Base-by-base conservation (phyloP, 2,329 filamentous ascomycete genomes). In the Tolypocladium tundrense region DNA sequence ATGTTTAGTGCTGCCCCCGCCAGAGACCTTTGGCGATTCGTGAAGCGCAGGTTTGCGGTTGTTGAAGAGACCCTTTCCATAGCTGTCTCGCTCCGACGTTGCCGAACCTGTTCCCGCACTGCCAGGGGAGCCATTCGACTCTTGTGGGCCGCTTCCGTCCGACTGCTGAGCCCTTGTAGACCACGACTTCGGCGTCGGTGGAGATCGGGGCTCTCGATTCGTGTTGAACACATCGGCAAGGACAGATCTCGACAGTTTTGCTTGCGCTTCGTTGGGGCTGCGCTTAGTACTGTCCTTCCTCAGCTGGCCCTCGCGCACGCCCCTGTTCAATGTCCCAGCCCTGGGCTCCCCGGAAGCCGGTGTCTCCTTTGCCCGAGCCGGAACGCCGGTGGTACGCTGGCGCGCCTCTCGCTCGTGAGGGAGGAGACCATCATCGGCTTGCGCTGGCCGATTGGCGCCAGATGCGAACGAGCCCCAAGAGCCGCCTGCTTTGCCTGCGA, bases 341-440 rank as follows among this genome's bases (percentile, higher is more conserved):
- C 52, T 42, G 11, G 39, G 6, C 11, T 19, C 19, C 21, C 7
- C 50, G 19, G 16, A n/a, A 24, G 40, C 24, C 31, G 41, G 31
- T 11, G 33, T 41, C 21, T 33, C 42, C 24, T 50, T 51, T 13
- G 41, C 19, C 37, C 41, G 60, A 56, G 10, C 63, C 19, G 50
- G 37, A 14, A 10, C 9, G 11, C 7, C 45, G 27, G 65, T 61
- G 55, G 67, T 65, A 54, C 63, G 67, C 55, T 66, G 57, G 11
- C 71, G 70, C 41, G 74, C 74, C 42, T 69, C 68, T n/a, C 63
- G 54, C 57, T 76, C 74, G 52, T 76, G 73, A 3, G 73, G 74
- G 7, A 76, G 67, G 42, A 76, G 63, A 2, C 64, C 64, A 39
- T 65, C 63, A 4, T 57, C 51, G 3, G 55, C 48, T n/a, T 57